Conservation (phyloP, 129 eudicot genomes). For the Glebionis coronaria region DNA sequence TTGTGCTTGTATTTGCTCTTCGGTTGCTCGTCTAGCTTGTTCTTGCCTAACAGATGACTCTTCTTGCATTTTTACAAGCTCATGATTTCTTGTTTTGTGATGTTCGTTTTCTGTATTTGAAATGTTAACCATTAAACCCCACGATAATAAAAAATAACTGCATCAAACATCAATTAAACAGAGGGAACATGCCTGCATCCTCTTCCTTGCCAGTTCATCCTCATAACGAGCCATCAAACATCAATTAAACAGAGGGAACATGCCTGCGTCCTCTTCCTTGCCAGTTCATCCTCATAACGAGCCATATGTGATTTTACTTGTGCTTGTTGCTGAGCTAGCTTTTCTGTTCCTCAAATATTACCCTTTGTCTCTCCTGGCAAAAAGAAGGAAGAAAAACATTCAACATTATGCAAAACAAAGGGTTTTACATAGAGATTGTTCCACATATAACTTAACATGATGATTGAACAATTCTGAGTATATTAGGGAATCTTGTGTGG, state of each 20-base stretch:
- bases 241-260: too few species aligned
- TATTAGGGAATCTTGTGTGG: too few species aligned
- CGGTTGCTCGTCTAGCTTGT: constrained; percentile 89
- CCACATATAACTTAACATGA: background rate
- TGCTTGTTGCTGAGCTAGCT: constrained; percentile 83
- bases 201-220: constrained; percentile 86
- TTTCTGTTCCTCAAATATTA: constrained; percentile 86
- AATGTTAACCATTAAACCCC: background rate
- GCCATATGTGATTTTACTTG: constrained; percentile 87
- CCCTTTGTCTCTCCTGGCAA: constrained; percentile 86
- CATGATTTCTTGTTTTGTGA: constrained; percentile 89
- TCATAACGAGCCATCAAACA: constrained; percentile 93
- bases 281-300: too few species aligned
- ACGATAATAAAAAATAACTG: background rate
- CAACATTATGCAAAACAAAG: background rate
- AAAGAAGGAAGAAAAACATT: constrained; percentile 19
- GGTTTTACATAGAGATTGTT: background rate
- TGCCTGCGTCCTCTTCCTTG: too few species aligned
- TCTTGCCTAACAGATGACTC: constrained; percentile 89
- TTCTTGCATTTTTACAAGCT: constrained; percentile 96
- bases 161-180: background rate
- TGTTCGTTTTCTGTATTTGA: constrained; percentile 92
- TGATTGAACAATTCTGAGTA: background rate
- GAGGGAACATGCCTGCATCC: constrained; percentile 73
- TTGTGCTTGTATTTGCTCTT: constrained; percentile 95